Evolutionary conservation across 1,284 basidiomycete species (phyloP).

Genomic region (Malassezia slooffiae): DNA sequence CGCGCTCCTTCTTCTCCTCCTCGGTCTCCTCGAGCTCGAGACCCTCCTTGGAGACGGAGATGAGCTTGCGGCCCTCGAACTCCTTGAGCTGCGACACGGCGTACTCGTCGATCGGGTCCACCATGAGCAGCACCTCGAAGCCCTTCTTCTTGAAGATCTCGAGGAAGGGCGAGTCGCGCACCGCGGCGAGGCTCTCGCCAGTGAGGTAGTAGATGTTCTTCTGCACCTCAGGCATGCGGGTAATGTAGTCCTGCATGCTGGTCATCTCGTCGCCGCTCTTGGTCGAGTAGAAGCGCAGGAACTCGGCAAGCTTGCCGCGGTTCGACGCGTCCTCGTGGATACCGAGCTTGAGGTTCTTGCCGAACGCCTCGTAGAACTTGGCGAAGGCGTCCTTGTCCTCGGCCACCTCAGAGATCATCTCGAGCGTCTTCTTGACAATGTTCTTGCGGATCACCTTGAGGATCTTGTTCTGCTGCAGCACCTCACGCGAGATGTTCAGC

Average conservation of each 20-base stretch:
- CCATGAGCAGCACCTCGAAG: conserved; percentile 93
- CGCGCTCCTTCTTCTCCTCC: conserved; percentile 85
- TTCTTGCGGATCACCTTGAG: conserved; percentile 86
- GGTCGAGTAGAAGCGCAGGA: conserved; percentile 96
- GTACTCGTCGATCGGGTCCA: conserved; percentile 59
- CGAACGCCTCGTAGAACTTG: conserved; percentile 86
- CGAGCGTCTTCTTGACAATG: conserved; percentile 93
- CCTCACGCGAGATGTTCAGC: conserved; percentile 99
- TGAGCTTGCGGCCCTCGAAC: conserved; percentile 95
- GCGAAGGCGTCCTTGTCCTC: conserved; percentile 99
- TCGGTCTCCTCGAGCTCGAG: conserved; percentile 98
- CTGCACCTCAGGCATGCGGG: conserved; percentile 97
- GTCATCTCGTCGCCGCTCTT: conserved; percentile 84
- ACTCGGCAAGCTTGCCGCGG: conserved; percentile 97
- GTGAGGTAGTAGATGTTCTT: conserved; percentile 96
- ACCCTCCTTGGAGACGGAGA: conserved; percentile 98
- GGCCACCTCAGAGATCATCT: conserved; percentile 87
- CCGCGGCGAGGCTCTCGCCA: conserved; percentile 85
- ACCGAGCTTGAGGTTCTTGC: conserved; percentile 60
- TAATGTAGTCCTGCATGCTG: conserved; percentile 99
- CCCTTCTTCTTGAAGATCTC: conserved; percentile 99
- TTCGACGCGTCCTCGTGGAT: conserved; percentile 98
- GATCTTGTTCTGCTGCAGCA: conserved; percentile 99
- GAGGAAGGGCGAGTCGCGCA: conserved; percentile 93
- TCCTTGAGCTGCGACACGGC: conserved; percentile 89